A percentile compares a stretch with the other conserved stretches of the same genome.
phyloP scores from a whole-genome alignment of 225 moss, liverwort and hornwort species.

The Ulota crispa region DNA sequence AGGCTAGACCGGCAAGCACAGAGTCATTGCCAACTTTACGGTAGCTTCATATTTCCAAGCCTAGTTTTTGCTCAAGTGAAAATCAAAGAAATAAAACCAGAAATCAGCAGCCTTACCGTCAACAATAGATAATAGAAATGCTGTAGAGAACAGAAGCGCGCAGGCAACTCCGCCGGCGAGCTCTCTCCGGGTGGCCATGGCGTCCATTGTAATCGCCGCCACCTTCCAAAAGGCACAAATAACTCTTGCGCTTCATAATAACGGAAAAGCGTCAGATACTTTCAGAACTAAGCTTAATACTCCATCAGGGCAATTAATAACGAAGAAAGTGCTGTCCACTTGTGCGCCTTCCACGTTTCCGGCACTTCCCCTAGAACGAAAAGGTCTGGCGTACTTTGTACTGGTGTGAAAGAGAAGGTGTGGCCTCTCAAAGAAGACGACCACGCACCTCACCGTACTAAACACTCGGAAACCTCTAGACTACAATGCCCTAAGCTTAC shows the following conservation, averaged over 20 bases:
- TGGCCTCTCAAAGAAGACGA: neutral
- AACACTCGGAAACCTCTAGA: neutral
- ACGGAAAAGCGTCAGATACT: neutral
- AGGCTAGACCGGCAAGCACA: neutral
- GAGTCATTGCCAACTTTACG: neutral
- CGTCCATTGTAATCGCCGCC: constrained; percentile 3
- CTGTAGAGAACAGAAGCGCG: constrained; percentile 16
- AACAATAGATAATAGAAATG: neutral
- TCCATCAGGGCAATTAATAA: neutral
- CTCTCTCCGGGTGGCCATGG: constrained; percentile 29
- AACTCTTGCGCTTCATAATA: constrained; percentile 3
- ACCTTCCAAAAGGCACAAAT: neutral
- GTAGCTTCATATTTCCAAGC: neutral
- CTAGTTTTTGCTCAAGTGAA: neutral
- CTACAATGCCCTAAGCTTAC: neutral
- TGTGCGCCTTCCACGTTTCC: constrained; percentile 12
- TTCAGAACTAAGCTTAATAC: neutral
- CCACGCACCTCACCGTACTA: neutral
- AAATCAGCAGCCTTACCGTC: constrained; percentile 13
- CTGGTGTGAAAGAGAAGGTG: neutral
- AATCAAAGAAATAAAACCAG: neutral
- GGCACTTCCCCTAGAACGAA: neutral
- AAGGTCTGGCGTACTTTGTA: neutral
- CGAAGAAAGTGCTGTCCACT: neutral
- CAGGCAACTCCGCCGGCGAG: constrained; percentile 10